Evolutionary conservation across 495 filamentous ascomycete species (phyloP), one percentile per base, ranked within the genome.

Genomic region (Sordaria brevicollis): DNA sequence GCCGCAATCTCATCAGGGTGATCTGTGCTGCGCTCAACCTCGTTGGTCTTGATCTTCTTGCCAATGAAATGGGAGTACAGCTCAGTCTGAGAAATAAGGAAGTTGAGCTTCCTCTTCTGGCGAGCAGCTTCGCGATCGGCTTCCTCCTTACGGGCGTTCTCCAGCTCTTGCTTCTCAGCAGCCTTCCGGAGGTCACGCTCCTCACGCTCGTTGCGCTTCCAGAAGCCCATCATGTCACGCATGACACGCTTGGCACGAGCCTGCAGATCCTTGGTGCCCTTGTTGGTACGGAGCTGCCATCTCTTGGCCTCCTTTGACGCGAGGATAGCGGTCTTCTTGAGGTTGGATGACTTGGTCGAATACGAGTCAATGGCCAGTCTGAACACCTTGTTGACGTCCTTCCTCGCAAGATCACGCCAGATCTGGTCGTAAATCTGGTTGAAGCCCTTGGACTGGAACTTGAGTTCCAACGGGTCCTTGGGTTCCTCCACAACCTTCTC

Each of bases 161-260:
- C 95, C 21, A 98, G 87, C 81, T 98, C 96, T 79, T 97, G 94
- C 77, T 90, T 92, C 83, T 99, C 95, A 15, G 95, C 96, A 65
- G 92, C 87, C 77, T 96, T 96, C 66, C 95, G 90, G 70, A 96
- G 83, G 75, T 98, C 95, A 71, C 96, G 91, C 80, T 99, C 95
- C 76, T 98, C 96, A 41, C 93, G 89, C 81, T 99, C 95, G 79
- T 99, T 99, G 65, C 94, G 91, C 79, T 98, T 98, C 95, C 95
- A 99, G 88, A 98, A 99, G 35, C 91, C 88, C 89, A 97, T 95
- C 95, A 99, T 99, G 81, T 99, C 95, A 73, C 95, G 89, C 95
- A 99, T 99, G 67, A 92, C 93, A 65, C 95, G 89, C 84, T 99
- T 99, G 21, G 95, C 96, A 25, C 96, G 89, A 41, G 96, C 95